phyloP scores from a whole-genome alignment of 1,139 yeast genomes.

The Candida tropicalis region DNA sequence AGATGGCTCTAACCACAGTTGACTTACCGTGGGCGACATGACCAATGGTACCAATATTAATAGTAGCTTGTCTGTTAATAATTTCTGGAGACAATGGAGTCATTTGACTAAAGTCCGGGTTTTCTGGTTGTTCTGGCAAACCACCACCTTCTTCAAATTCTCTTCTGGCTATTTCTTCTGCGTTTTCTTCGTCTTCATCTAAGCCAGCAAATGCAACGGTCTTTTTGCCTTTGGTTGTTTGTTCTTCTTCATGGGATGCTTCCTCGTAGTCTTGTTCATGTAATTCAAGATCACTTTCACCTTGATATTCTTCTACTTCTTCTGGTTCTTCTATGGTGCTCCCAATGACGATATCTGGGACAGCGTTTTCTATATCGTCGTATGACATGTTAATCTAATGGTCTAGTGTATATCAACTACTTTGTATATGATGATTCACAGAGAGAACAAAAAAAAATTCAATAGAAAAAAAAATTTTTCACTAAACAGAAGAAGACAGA shows the following conservation, averaged over 20 bases:
- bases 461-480: conserved; percentile 11
- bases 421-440: conserved; percentile 1
- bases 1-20: conserved; percentile 97
- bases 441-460: background rate
- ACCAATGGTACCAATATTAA: conserved; percentile 98
- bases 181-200: conserved; percentile 65
- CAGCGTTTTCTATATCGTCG: conserved; percentile 81
- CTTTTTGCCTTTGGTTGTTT: conserved; percentile 58
- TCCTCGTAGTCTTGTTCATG: conserved; percentile 42
- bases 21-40: conserved; percentile 97
- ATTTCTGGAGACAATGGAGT: conserved; percentile 93
- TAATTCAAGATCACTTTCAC: conserved; percentile 54
- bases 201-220: conserved; percentile 82
- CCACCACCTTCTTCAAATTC: conserved; percentile 99
- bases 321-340: conserved; percentile 52
- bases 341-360: conserved; percentile 84
- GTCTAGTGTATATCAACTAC: background rate
- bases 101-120: conserved; percentile 77
- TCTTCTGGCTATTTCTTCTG: conserved; percentile 64
- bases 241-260: conserved; percentile 17
- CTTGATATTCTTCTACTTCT: conserved; percentile 42
- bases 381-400: conserved; percentile 37
- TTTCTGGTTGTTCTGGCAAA: conserved; percentile 90
- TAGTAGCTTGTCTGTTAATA: conserved; percentile 98
- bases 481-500: conserved; percentile 3